Base-by-base conservation (phyloP, 306 rosid genomes). In the Fagus crenata region DNA sequence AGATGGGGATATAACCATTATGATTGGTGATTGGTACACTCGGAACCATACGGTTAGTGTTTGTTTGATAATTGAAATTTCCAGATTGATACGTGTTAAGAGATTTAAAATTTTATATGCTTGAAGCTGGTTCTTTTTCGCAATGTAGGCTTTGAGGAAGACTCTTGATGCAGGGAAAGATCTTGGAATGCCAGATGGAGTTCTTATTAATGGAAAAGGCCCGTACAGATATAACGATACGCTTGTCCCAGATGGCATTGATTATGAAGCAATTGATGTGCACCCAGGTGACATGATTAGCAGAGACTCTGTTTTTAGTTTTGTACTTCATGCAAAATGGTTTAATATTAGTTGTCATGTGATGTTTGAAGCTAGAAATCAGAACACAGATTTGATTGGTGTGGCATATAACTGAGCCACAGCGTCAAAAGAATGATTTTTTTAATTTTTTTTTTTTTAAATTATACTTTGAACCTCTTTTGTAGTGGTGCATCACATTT, bases 201-300 rank as follows among this genome's bases (percentile, higher is more conserved):
- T 94, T 85, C 98, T 94, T 61, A 92, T 94, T 72, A 94, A 94
- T n/a, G 98, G 97, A 18, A 94, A 94, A 79, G 98, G 98, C 40
- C 98, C 98, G 43, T 94, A 84, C 73, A 79, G 89, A 88, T 94
- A 94, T 55, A 94, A 92, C 15, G 89, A 84, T 51, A 94, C 97
- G 0, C 91, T 94, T 82, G 98, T 94, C 74, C 86, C 91, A 0
- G 96, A 92, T 32, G 95, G 92, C 81, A 92, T 94, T 71, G 97
- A 85, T 36, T 87, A 78, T 18, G 96, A 87, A 85, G 86, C 86
- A 33, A 65, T 94, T 81, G 92, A 89, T 2, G 98, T 94, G 65
- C 84, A 88, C 22, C 97, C 96, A 81, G 97, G 98, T 94, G 76
- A 75, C 17, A 54, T 67, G 72, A 41, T 68, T 71, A 67, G 43